Evolutionary conservation across 192 early-diverging fungal species (phyloP), one percentile per base, ranked within the genome.

Genomic region (Anaeromyces robustus): DNA sequence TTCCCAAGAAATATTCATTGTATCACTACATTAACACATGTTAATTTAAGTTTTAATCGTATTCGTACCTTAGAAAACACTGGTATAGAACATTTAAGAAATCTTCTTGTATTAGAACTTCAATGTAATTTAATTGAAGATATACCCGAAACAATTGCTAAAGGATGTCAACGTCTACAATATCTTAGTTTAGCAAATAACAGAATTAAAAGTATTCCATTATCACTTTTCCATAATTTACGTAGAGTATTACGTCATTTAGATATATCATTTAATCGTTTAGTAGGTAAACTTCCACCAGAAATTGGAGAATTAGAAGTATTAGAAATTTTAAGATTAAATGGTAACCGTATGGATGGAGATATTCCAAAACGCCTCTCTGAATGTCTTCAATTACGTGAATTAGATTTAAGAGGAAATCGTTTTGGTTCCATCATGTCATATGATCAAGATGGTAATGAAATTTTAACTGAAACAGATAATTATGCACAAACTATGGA

Each of bases 341-440:
- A 93, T 86, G 94, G 91, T n/a, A 97, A 97, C 81, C 83, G 89
- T 78, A 87, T 96, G 68, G 87, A 87, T 7, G 94, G 94, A 2
- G 85, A 84, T 28, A 85, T 97, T 28, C 94, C 95, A 9, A 83
- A 85, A 79, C 84, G 85, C 5, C 88, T 96, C 37, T 83, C 85
- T 16, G 78, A 89, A 0, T 86, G 96, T 31, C 78, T 82, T 19
- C 87, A 86, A 32, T 88, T 97, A 1, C 86, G 85, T 80, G 90
- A 92, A 80, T 85, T 97, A 29, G 95, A 97, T 82, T 87, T 96
- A 52, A 90, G 95, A 1, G 92, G 93, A 77, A 97, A 97, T 84
- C 83, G 84, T 28, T 90, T 97, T 79, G 89, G 92, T 79, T 90
- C 94, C 79, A 80, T 93, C 31, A 86, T 30, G 29, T 85, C 83